Conservation (phyloP, 1,284 basidiomycete genomes). For the Cutaneotrichosporon cyanovorans region DNA sequence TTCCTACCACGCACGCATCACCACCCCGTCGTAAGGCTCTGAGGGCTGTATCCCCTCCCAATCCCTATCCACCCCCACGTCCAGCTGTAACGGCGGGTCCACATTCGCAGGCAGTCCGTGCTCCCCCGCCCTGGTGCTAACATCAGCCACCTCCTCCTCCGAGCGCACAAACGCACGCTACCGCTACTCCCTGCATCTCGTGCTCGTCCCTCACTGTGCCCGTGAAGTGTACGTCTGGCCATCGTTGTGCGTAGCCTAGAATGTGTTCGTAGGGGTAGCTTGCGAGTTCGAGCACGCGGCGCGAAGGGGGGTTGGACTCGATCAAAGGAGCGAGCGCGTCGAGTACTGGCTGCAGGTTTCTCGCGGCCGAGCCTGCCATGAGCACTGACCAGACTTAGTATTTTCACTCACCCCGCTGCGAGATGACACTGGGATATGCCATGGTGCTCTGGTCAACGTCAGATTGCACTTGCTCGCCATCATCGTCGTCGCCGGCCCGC, state of each 20-base stretch:
- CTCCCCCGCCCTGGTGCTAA: constrained; percentile 1
- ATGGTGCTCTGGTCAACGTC: constrained; percentile 2
- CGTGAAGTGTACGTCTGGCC: constrained; percentile 23
- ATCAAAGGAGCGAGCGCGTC: constrained; percentile 21
- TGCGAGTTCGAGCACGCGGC: constrained; percentile 29
- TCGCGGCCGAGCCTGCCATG: constrained; percentile 23
- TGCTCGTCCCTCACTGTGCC: constrained; percentile 23
- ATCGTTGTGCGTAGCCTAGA: constrained; percentile 18
- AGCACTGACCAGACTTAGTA: background rate
- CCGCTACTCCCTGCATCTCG: constrained; percentile 22
- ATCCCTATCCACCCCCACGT: constrained; percentile 15
- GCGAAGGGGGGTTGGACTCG: background rate
- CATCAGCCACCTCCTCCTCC: no score
- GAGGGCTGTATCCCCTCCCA: constrained; percentile 7
- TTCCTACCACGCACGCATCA: constrained; percentile 20
- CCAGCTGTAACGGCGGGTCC: constrained; percentile 13
- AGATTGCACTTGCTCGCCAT: background rate
- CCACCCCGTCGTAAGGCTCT: constrained; percentile 14
- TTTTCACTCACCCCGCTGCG: constrained; percentile 17
- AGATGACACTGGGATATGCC: constrained; percentile 30
- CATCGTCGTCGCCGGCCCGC: background rate
- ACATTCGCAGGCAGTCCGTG: constrained; percentile 14
- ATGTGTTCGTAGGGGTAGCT: constrained; percentile 31
- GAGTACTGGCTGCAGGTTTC: constrained; percentile 27
- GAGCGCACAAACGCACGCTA: no score